Conservation (phyloP, 208 protist species). For the Crithidia brevicula region DNA sequence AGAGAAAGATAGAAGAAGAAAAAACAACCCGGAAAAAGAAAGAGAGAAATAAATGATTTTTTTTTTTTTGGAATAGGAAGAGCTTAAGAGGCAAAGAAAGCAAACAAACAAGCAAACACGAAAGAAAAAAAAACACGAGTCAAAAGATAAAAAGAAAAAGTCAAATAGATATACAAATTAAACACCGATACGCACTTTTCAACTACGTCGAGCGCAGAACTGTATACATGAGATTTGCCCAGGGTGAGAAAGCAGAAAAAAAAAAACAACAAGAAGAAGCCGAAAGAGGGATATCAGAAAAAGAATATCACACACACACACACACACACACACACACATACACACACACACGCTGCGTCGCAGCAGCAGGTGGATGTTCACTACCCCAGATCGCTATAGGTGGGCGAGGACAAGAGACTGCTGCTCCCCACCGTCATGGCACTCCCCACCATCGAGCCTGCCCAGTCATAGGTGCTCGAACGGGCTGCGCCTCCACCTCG, state of each 20-base stretch:
- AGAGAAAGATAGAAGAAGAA: too few species aligned
- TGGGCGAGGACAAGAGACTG: constrained; percentile 19
- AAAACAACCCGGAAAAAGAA: too few species aligned
- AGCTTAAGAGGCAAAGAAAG: neutral
- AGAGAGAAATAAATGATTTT: too few species aligned
- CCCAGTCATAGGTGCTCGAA: constrained; percentile 11
- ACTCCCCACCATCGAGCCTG: constrained; percentile 16
- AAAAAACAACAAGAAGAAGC: constrained; percentile 19
- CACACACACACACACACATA: constrained; percentile 17
- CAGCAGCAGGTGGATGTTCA: too few species aligned
- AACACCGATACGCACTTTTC: too few species aligned
- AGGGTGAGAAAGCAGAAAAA: constrained; percentile 6
- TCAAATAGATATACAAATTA: neutral
- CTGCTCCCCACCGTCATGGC: constrained; percentile 15
- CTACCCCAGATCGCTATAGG: constrained; percentile 3
- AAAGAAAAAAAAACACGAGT: neutral
- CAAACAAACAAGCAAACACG: neutral
- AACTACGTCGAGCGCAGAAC: too few species aligned
- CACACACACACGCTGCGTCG: too few species aligned
- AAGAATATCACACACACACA: too few species aligned
- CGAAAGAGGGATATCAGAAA: too few species aligned
- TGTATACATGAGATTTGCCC: too few species aligned
- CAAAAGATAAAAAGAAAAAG: neutral
- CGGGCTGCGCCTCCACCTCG: neutral
- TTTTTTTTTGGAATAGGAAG: too few species aligned